Base-by-base conservation (phyloP, 1,139 yeast genomes). In the Geotrichum fermentans region DNA sequence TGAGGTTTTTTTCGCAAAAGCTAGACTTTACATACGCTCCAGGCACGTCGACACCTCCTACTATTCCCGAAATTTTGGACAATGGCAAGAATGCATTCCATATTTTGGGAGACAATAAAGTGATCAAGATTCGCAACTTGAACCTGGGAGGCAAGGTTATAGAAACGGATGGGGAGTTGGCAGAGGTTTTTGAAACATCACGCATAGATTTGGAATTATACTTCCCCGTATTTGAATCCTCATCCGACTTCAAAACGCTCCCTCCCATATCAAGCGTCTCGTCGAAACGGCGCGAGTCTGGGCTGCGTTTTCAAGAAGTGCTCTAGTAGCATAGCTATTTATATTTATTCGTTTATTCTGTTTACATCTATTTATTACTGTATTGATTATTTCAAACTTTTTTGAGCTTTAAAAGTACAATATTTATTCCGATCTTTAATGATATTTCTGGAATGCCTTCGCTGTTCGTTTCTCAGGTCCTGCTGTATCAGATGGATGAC, bases 41-140 rank as follows among this genome's bases (percentile, higher is more conserved):
- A 4, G 63, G 68, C 22, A 75, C 75, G 45, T 76, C 81, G 13
- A 80, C 90, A 0, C 82, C 89, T 2, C 95, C 90, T 5, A 79
- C 84, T 5, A 70, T 77, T 51, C 59, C 75, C 16, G 95, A 86
- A 61, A 67, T 86, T 18, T 61, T 84, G 18, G 85, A 83, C 50
- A 85, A 85, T 61, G 87, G 86, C 18, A 78, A 78, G 53, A 70
- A 73, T 47, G 89, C 88, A 14, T 86, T 86, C 64, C 75, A 77
- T 13, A 68, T 77, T 57, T 62, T 67, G n/a, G 62, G 65, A 24
- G 63, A 64, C 33, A 64, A 71, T 22, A 66, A 72, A 42, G 62
- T 68, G 26, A 59, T 75, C 26, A 62, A 63, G 18, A 57, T 68
- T 11, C 57, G 64, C 40, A 60, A 66, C 47, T 52, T 57, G 20